Conservation (phyloP, 257 asterid genomes). For the Capsicum chinense region DNA sequence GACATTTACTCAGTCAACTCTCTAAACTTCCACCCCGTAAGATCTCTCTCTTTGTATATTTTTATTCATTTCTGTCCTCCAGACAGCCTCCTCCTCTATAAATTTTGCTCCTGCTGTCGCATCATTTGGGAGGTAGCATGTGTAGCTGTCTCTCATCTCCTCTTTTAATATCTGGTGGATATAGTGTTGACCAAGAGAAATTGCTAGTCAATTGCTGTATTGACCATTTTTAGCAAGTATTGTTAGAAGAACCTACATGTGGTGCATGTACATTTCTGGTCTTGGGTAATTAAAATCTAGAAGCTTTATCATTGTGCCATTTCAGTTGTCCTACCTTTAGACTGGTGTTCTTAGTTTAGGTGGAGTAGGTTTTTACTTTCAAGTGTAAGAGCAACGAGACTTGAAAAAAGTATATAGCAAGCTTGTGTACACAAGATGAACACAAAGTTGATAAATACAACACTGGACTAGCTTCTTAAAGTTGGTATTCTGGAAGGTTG, state of each 20-base stretch:
- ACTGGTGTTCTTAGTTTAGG: slow-evolving; percentile 11
- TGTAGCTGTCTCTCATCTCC: slow-evolving; percentile 4
- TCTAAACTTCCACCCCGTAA: slow-evolving; percentile 92
- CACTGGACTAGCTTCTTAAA: not conserved
- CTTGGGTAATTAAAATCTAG: slow-evolving; percentile 2
- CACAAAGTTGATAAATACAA: slow-evolving; percentile 13
- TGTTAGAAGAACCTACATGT: not conserved
- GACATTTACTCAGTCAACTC: slow-evolving; percentile 94
- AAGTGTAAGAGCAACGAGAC: not conserved
- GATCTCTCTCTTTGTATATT: slow-evolving; percentile 32
- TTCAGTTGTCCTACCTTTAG: slow-evolving; percentile 10
- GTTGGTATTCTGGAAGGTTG: not conserved
- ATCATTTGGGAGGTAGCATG: slow-evolving; percentile 15
- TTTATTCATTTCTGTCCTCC: not conserved
- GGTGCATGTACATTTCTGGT: slow-evolving; percentile 9
- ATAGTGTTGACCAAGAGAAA: not conserved
- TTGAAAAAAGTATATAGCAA: slow-evolving; percentile 12
- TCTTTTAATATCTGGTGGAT: not conserved
- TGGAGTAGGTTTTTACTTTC: not conserved
- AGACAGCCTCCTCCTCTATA: not conserved
- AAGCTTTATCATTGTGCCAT: not conserved
- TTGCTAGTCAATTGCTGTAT: not conserved
- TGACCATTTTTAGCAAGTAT: not conserved
- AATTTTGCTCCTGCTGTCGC: not conserved
- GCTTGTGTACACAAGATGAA: not conserved